A percentile compares a stretch with the other conserved stretches of the same genome.
Evolutionary conservation across 2,329 filamentous ascomycete genomes (phyloP).

Genomic region (Calonectria fujianensis): DNA sequence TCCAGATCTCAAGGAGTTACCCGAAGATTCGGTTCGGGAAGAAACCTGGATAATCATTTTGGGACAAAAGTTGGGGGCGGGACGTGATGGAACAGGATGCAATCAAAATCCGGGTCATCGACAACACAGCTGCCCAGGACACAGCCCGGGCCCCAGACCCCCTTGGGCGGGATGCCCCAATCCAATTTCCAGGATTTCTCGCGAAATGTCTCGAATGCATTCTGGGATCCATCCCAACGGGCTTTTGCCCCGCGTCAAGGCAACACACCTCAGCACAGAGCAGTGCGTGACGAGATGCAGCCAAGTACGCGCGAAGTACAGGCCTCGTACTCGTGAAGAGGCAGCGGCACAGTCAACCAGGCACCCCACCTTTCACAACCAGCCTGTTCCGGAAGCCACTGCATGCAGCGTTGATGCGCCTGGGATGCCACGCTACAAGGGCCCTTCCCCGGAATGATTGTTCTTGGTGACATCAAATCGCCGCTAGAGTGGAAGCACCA

Average conservation of each 20-base stretch:
- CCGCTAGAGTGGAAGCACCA: constrained; percentile 38
- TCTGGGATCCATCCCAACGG: constrained; percentile 25
- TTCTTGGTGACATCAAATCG: constrained; percentile 46
- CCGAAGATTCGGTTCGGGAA: constrained; percentile 23
- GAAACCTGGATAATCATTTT: constrained; percentile 23
- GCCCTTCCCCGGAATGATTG: constrained; percentile 43
- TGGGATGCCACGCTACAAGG: constrained; percentile 32
- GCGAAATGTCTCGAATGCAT: constrained; percentile 26
- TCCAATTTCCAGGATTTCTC: constrained; percentile 21
- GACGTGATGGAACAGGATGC: constrained; percentile 16
- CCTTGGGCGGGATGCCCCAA: constrained; percentile 5
- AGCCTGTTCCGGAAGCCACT: constrained; percentile 39
- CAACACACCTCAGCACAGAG: constrained; percentile 23
- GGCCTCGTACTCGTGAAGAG: constrained; percentile 19
- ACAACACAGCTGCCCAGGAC: constrained; percentile 13
- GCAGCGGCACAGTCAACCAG: constrained; percentile 17
- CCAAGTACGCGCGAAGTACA: constrained; percentile 18
- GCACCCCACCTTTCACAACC: constrained; percentile 30
- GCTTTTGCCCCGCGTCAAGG: constrained; percentile 25
- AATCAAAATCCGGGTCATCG: constrained; percentile 8
- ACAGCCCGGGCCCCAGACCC: constrained; percentile 11
- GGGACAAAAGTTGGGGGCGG: constrained; percentile 12
- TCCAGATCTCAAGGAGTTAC: constrained; percentile 9
- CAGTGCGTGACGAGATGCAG: constrained; percentile 23
- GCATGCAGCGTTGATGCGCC: constrained; percentile 37